phyloP scores from a whole-genome alignment of 192 early-diverging fungal species.

The Rhizophlyctis rosea region DNA sequence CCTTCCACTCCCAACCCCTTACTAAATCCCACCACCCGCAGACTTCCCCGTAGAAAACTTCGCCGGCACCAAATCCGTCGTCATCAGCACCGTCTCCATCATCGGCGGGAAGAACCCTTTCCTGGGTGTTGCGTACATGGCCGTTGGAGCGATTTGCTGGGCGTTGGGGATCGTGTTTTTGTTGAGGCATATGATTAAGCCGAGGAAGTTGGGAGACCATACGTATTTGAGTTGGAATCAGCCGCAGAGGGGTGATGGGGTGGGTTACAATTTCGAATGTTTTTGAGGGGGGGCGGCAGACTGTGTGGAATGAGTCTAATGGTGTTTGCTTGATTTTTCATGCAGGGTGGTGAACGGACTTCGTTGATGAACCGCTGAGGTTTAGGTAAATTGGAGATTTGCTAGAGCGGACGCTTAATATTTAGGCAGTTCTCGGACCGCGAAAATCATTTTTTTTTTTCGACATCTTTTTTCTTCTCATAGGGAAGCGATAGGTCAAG shows the following conservation, averaged over 20 bases:
- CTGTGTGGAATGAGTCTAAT: not conserved
- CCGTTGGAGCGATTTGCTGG: slow-evolving; percentile 87
- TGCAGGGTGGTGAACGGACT: slow-evolving; percentile 12
- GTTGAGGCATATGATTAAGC: slow-evolving; percentile 87
- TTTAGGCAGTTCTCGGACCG: no score
- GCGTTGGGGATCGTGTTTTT: slow-evolving; percentile 85
- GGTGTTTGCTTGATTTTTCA: not conserved
- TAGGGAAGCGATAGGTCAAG: no score
- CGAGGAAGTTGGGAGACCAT: slow-evolving; percentile 95
- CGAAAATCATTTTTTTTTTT: no score
- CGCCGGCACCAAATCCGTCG: slow-evolving; percentile 93
- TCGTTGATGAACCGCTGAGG: slow-evolving; percentile 3
- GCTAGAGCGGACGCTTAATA: no score
- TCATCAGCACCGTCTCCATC: slow-evolving; percentile 90
- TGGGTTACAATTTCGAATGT: not conserved
- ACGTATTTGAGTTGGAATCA: slow-evolving; percentile 97
- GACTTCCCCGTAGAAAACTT: slow-evolving; percentile 83
- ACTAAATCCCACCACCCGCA: slow-evolving; percentile 32
- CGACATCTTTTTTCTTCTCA: no score
- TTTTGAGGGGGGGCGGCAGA: not conserved
- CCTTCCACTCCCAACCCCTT: not conserved
- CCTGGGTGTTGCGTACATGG: slow-evolving; percentile 91
- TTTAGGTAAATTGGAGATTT: no score
- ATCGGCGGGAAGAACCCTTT: slow-evolving; percentile 97
- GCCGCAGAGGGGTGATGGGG: slow-evolving; percentile 20